phyloP scores from a whole-genome alignment of 768 basidiomycete genomes.

The Imleria badia region DNA sequence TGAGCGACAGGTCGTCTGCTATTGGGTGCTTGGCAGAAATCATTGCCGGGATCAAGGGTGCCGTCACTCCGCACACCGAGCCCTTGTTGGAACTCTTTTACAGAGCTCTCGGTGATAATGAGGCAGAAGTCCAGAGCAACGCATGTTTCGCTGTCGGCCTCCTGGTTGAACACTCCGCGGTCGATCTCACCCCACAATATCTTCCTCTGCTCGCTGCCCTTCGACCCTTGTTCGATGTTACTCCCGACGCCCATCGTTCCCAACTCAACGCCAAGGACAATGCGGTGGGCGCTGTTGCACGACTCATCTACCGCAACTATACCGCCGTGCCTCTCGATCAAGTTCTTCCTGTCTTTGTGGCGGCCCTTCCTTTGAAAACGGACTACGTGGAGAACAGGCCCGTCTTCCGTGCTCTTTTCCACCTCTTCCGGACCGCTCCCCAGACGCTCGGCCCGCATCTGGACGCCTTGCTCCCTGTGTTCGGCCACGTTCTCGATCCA shows the following conservation, averaged over 20 bases:
- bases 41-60: conserved; percentile 85
- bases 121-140: conserved; percentile 94
- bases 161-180: conserved; percentile 80
- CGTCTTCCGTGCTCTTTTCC: conserved; percentile 86
- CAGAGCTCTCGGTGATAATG: conserved; percentile 75
- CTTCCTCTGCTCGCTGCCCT: conserved; percentile 73
- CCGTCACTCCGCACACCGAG: conserved; percentile 82
- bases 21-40: conserved; percentile 96
- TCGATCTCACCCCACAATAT: conserved; percentile 83
- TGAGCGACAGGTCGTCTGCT: conserved; percentile 89
- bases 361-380: conserved; percentile 80
- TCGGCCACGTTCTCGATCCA: conserved; percentile 81
- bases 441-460: conserved; percentile 70
- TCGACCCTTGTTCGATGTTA: conserved; percentile 74
- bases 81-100: conserved; percentile 83
- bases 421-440: conserved; percentile 78
- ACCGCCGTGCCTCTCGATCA: conserved; percentile 84
- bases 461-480: conserved; percentile 76
- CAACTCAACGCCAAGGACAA: conserved; percentile 90
- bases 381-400: conserved; percentile 90
- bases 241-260: conserved; percentile 60
- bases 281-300: conserved; percentile 90
- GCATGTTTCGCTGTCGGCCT: conserved; percentile 94
- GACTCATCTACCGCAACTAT: conserved; percentile 80
- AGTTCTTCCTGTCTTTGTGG: conserved; percentile 83